phyloP scores from a whole-genome alignment of 1,284 basidiomycete genomes.

The Cutaneotrichosporon curvatum region DNA sequence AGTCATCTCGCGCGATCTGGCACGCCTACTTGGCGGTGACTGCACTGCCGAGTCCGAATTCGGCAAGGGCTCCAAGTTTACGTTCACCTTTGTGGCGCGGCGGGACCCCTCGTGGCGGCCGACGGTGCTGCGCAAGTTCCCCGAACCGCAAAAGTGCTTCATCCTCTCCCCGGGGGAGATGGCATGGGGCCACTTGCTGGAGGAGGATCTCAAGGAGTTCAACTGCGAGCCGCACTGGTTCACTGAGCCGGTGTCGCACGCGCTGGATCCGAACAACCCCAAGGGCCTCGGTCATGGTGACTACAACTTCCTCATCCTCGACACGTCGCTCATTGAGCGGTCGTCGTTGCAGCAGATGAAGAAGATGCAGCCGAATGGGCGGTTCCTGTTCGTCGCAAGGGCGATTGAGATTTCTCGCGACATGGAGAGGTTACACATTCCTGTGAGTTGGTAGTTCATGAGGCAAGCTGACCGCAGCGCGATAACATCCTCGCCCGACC shows the following conservation, averaged over 20 bases:
- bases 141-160: conserved; percentile 18
- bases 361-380: conserved; percentile 25
- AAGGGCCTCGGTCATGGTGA: conserved; percentile 21
- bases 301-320: conserved; percentile 26
- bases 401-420: conserved; percentile 27
- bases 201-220: conserved; percentile 24
- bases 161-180: conserved; percentile 16
- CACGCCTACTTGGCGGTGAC: conserved; percentile 39
- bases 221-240: conserved; percentile 30
- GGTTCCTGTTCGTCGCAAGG: conserved; percentile 31
- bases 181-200: conserved; percentile 31
- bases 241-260: conserved; percentile 13
- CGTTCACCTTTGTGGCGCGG: conserved; percentile 33
- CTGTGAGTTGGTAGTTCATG: too few species aligned
- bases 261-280: conserved; percentile 15
- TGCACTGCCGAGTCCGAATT: conserved; percentile 36
- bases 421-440: conserved; percentile 12
- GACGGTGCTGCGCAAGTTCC: conserved; percentile 3
- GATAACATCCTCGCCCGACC: conserved; percentile 36
- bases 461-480: too few species aligned
- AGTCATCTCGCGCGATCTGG: conserved; percentile 39
- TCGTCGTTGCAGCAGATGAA: conserved; percentile 16
- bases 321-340: conserved; percentile 17
- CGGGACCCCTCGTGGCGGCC: conserved; percentile 15
- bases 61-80: conserved; percentile 42